Evolutionary conservation across 371 early-diverging fungal genomes (phyloP).

Genomic region (Capillidium rhysosporum): DNA sequence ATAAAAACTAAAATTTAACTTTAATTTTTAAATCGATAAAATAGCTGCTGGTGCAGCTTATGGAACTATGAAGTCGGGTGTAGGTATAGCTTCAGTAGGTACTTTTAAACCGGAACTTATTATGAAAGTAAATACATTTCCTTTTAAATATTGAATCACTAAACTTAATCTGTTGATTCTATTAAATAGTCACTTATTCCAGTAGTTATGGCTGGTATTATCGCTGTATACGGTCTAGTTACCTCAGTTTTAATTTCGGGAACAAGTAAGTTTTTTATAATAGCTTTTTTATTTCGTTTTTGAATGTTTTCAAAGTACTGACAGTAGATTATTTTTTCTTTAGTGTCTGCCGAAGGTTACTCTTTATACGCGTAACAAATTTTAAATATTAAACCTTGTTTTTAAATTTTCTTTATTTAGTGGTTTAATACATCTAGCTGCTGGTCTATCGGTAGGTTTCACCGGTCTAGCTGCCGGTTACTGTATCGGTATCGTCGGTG

Average conservation of each 20-base stretch:
- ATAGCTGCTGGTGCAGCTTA: slow-evolving; percentile 86
- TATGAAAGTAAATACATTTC: slow-evolving; percentile 38
- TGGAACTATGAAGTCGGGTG: slow-evolving; percentile 94
- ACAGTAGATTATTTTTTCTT: no score
- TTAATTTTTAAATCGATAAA: background rate
- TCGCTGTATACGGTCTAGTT: slow-evolving; percentile 94
- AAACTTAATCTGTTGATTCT: background rate
- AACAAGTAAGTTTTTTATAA: slow-evolving; percentile 29
- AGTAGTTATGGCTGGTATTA: slow-evolving; percentile 97
- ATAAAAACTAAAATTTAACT: background rate
- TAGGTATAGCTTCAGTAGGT: slow-evolving; percentile 89
- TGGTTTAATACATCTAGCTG: slow-evolving; percentile 81
- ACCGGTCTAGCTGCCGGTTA: slow-evolving; percentile 89
- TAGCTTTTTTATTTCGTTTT: slow-evolving; percentile 11
- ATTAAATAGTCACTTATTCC: slow-evolving; percentile 48
- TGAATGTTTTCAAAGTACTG: background rate
- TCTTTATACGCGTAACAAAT: slow-evolving; percentile 12
- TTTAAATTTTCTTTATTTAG: background rate
- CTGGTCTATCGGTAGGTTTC: slow-evolving; percentile 86
- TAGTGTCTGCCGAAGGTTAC: slow-evolving; percentile 10
- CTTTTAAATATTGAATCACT: background rate
- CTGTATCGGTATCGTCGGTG: slow-evolving; percentile 94
- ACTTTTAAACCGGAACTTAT: slow-evolving; percentile 86
- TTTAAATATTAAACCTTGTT: background rate
- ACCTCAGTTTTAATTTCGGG: slow-evolving; percentile 81